Evolutionary conservation across 805 yeast species (phyloP).

Genomic region (Saturnispora bothae): DNA sequence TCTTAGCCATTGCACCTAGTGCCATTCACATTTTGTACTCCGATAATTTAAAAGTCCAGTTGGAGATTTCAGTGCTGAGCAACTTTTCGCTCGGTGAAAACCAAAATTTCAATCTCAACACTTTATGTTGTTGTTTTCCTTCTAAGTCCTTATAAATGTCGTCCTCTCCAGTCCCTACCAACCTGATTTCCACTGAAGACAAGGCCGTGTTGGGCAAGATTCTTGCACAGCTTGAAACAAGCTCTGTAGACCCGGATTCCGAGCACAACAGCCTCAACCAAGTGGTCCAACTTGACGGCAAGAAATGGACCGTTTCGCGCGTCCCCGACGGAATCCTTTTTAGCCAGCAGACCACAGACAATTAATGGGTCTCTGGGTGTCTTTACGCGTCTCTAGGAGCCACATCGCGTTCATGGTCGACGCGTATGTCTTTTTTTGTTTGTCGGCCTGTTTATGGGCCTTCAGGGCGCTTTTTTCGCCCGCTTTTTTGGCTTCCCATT

Average conservation of each 20-base stretch:
- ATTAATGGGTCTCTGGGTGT: neutral
- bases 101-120: no score
- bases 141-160: neutral
- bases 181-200: conserved; percentile 3
- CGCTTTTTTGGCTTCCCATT: no score
- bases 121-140: no score
- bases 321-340: conserved; percentile 5
- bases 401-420: neutral
- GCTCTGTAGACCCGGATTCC: neutral
- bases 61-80: no score
- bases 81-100: neutral
- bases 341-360: neutral
- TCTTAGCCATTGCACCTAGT: neutral
- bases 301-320: conserved; percentile 2
- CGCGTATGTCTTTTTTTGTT: no score
- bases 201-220: conserved; percentile 2
- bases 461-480: no score
- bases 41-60: no score
- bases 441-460: neutral
- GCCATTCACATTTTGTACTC: neutral
- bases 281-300: conserved; percentile 1
- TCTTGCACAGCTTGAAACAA: conserved; percentile 1
- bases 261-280: neutral
- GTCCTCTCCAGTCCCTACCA: no score
- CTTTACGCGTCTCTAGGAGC: neutral